A percentile compares a stretch with the other conserved stretches of the same genome.
These are phyloP conservation scores for Teunomyces atbi DNA, from an alignment of 805 yeast species.

Conservation along the genomic window DNA sequence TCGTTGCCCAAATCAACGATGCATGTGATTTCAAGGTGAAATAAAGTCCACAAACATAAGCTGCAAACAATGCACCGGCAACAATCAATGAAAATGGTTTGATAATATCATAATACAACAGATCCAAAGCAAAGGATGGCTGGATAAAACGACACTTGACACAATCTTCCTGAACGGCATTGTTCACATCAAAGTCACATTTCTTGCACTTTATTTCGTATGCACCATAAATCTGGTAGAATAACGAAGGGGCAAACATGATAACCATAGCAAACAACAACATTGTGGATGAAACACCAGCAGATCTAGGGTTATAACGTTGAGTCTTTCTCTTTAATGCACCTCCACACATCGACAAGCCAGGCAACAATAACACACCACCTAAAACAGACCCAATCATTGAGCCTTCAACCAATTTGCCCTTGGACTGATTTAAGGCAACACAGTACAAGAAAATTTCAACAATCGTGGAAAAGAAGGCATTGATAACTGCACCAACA, in stretches of 20 bases:
- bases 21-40: conserved; percentile 96
- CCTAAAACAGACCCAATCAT: conserved; percentile 92
- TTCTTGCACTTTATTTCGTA: conserved; percentile 71
- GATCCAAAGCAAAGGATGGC: conserved; percentile 69
- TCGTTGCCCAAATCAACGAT: conserved; percentile 85
- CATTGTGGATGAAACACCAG: conserved; percentile 97
- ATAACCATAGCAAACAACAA: conserved; percentile 84
- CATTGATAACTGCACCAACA: conserved; percentile 96
- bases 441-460: conserved; percentile 92
- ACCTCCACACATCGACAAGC: conserved; percentile 96
- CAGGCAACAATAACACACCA: conserved; percentile 88
- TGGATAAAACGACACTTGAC: conserved; percentile 73
- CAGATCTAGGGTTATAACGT: conserved; percentile 91
- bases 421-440: conserved; percentile 82
- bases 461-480: conserved; percentile 93
- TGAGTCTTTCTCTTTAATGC: conserved; percentile 91
- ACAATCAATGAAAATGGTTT: conserved; percentile 82
- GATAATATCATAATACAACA: conserved; percentile 62
- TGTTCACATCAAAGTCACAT: conserved; percentile 34
- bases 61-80: conserved; percentile 74
- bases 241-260: conserved; percentile 88
- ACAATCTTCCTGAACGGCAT: conserved; percentile 44
- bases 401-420: conserved; percentile 90
- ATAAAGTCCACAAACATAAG: conserved; percentile 85
- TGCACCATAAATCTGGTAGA: conserved; percentile 86